Evolutionary conservation across 352 stramenopile species (phyloP).

Genomic region (Pythium dissotocum): DNA sequence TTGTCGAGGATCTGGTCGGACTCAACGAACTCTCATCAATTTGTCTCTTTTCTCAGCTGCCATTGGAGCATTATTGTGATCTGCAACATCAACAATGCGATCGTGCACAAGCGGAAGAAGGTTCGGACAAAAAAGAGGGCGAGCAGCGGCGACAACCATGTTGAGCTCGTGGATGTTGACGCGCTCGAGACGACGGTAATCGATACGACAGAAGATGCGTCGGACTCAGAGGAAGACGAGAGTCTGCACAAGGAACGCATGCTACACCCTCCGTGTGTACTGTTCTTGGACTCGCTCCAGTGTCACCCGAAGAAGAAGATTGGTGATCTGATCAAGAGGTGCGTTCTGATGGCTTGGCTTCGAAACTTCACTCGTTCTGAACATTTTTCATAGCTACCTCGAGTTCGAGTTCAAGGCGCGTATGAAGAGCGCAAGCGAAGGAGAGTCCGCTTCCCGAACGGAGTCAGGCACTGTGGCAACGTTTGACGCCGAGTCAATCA

Average conservation of each 20-base stretch:
- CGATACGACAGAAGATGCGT: constrained; percentile 30
- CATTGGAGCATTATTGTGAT: constrained; percentile 91
- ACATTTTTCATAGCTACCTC: constrained; percentile 73
- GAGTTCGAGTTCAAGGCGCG: constrained; percentile 72
- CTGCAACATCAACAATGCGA: constrained; percentile 77
- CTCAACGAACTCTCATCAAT: background rate
- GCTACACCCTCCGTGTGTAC: constrained; percentile 69
- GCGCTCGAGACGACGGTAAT: constrained; percentile 11
- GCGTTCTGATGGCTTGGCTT: constrained; percentile 27
- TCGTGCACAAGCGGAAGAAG: constrained; percentile 46
- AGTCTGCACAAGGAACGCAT: constrained; percentile 39
- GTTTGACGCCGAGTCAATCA: constrained; percentile 23
- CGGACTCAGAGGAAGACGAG: constrained; percentile 52
- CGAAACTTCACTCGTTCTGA: constrained; percentile 46
- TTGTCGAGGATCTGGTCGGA: background rate
- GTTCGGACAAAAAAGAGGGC: constrained; percentile 6
- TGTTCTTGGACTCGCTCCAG: constrained; percentile 95
- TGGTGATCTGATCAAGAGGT: constrained; percentile 76
- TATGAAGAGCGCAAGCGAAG: constrained; percentile 15
- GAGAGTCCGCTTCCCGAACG: background rate
- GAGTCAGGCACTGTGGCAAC: constrained; percentile 3
- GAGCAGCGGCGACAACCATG: constrained; percentile 33
- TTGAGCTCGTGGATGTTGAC: constrained; percentile 32
- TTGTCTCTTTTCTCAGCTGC: constrained; percentile 46
- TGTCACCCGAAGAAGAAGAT: constrained; percentile 92